Base-by-base conservation (phyloP, 371 early-diverging fungal species). In the Dichotomocladium elegans region DNA sequence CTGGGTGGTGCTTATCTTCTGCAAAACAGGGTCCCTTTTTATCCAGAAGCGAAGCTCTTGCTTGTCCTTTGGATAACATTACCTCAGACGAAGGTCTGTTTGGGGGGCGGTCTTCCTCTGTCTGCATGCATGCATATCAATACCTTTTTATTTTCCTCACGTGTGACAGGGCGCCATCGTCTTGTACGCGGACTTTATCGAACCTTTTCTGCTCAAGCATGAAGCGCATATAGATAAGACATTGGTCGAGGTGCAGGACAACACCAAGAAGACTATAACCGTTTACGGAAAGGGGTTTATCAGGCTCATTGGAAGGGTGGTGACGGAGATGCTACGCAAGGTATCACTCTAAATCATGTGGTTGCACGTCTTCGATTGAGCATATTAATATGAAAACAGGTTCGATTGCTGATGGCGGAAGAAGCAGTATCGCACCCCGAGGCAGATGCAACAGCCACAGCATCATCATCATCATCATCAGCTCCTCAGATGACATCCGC, bases 51-150 rank as follows among this genome's bases (percentile, higher is more conserved):
- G 29, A 76, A 76, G 40, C 30, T 70, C 1, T 9, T 66, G 0
- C 14, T 76, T 25, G 46, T 72, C 9, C 9, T 76, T 44, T 76
- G 72, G 72, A 51, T 76, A 9, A 76, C 72, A 9, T 49, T 76
- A 7, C 77, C 77, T 8, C 77, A 76, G 28, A 76, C 72, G 34
- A 68, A 76, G 55, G 75, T 68, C n/a, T n/a, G n/a, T n/a, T n/a
- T n/a, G n/a, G n/a, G n/a, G n/a, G n/a, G 7, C 8, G n/a, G 11
- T 12, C 10, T 19, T 10, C 17, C 49, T 35, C n/a, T 26, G 7
- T 45, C 31, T 35, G 29, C 4, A 24, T 15, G 30, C 47, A 47
- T 27, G 41, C 46, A 22, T 21, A 34, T 41, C 12, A 7, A 11
- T 27, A 0, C 43, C 15, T n/a, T 21, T 9, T n/a, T 27, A 31